Evolutionary conservation across 495 filamentous ascomycete species (phyloP), one percentile per base, ranked within the genome.

Genomic region (Penicillium samsonianum): DNA sequence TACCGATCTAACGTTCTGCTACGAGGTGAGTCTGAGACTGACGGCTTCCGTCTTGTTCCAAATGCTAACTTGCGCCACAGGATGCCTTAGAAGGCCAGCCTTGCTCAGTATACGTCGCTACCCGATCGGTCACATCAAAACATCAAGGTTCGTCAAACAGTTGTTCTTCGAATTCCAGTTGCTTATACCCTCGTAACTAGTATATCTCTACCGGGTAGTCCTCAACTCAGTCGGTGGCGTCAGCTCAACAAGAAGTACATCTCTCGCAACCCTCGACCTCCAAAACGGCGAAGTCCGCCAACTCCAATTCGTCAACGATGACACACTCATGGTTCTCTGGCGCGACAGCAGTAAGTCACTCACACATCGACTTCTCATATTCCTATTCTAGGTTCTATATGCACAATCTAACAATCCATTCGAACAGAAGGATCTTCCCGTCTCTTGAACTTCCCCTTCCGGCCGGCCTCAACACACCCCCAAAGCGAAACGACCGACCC

Each of bases 241-340:
- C 45, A 86, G 83, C 59, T 80, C 82, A 14, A 77, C 77, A 0
- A 65, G 70, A 44, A 67, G 59, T 30, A 75, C 72, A 16, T 73
- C 76, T 6, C 53, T 77, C 20, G 70, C 76, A 37, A 72, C 69
- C 1, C 52, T 85, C 10, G 65, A 72, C 40, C 55, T 84, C 17
- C 60, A 73, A 19, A 55, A 71, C 30, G 79, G 77, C 19, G 67
- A 71, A 30, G 65, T 86, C 38, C 71, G 72, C 22, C 82, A 86
- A 63, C 50, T 83, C 12, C 77, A 83, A 66, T 85, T 86, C 49
- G 74, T 83, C 17, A 76, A 82, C 40, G 82, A 85, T 48, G 64
- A 78, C 43, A 75, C 72, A 3, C 54, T 86, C 25, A 78, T 83
- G 61, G 26, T 84, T 10, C 69, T 85, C n/a, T 78, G 79, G 60